These are phyloP conservation scores for Chaetomium globosum DNA, from an alignment of 2,329 filamentous ascomycete genomes.

Conservation along the genomic window DNA sequence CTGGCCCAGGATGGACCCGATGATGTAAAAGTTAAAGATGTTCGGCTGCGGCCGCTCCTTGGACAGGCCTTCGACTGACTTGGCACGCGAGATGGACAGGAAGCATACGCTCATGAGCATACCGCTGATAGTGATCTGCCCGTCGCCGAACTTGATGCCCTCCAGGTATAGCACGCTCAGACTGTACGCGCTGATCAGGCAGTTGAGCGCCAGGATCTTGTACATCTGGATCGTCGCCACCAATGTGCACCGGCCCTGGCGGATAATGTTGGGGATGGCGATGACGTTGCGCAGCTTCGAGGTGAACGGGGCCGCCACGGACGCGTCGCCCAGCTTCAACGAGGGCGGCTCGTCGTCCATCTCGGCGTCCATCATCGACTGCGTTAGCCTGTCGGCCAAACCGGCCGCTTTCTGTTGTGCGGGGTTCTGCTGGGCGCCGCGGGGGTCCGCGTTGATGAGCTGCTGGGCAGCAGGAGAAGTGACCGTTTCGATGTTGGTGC, in stretches of 20 bases:
- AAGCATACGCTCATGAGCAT: slow-evolving; percentile 99
- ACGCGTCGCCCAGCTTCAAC: slow-evolving; percentile 95
- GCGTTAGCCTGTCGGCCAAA: slow-evolving; percentile 83
- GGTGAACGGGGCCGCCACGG: slow-evolving; percentile 94
- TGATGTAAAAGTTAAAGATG: slow-evolving; percentile 99
- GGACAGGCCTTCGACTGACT: slow-evolving; percentile 90
- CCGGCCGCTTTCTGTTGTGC: slow-evolving; percentile 72
- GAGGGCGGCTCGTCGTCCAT: slow-evolving; percentile 90
- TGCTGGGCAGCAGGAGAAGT: slow-evolving; percentile 67
- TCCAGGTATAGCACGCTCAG: slow-evolving; percentile 94
- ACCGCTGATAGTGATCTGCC: slow-evolving; percentile 96
- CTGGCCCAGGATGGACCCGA: slow-evolving; percentile 94
- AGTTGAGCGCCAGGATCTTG: slow-evolving; percentile 98
- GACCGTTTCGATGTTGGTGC: slow-evolving; percentile 64
- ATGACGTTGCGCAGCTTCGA: slow-evolving; percentile 97
- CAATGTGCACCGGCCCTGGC: slow-evolving; percentile 94
- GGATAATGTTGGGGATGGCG: slow-evolving; percentile 96
- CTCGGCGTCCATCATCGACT: slow-evolving; percentile 86
- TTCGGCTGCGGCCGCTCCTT: slow-evolving; percentile 98
- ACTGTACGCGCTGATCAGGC: slow-evolving; percentile 96
- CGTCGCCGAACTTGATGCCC: slow-evolving; percentile 98
- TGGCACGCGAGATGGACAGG: slow-evolving; percentile 95
- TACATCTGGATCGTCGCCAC: slow-evolving; percentile 99
- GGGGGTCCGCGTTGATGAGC: slow-evolving; percentile 57
- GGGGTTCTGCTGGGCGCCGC: slow-evolving; percentile 63